Evolutionary conservation across 176 grass and related monocot genomes (phyloP), one percentile per base, ranked within the genome.

Genomic region (Triticum monococcum): DNA sequence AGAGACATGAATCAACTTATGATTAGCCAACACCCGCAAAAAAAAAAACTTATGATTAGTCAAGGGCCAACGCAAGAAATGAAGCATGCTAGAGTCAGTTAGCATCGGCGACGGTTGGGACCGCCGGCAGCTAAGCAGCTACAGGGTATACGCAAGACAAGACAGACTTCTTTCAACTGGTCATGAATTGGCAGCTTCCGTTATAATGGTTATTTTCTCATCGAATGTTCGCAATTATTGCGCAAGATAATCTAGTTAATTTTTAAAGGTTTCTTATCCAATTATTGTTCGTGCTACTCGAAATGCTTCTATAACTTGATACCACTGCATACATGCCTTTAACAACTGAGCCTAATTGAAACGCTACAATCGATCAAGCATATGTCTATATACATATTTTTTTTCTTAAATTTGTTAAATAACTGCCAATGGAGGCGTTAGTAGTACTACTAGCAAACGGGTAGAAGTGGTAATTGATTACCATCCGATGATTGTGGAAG

Each of bases 401-500:
- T 43, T 8, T 43, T 9, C 5, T 13, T 26, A 43, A 63, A 74
- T 7, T n/a, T 60, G 16, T 20, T 31, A 28, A 48, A 8, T 17
- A 70, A 9, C 31, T 31, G 3, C 9, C 1, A 35, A 26, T 35
- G 36, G 17, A 8, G 12, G 5, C 4, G 8, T 3, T 0, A 30
- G 30, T 66, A 1, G 7, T 74, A 16, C 14, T 3, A 17, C 48
- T 54, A 54, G 50, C 16, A 7, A 1, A 54, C 14, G 16, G 6
- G 14, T 78, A 43, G 68, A 68, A 60, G 31, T n/a, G 20, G 32
- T 68, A 20, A 17, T 30, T 31, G 31, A 16, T 57, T 86, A 99
- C 97, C 97, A 96, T 83, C 67, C 93, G 93, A 40, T 77, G 37
- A 81, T 94, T 90, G 68, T 91, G 89, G 80, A 99, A 99, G 83